phyloP scores from a whole-genome alignment of 2,329 filamentous ascomycete genomes.

The Paecilomyces variotii region DNA sequence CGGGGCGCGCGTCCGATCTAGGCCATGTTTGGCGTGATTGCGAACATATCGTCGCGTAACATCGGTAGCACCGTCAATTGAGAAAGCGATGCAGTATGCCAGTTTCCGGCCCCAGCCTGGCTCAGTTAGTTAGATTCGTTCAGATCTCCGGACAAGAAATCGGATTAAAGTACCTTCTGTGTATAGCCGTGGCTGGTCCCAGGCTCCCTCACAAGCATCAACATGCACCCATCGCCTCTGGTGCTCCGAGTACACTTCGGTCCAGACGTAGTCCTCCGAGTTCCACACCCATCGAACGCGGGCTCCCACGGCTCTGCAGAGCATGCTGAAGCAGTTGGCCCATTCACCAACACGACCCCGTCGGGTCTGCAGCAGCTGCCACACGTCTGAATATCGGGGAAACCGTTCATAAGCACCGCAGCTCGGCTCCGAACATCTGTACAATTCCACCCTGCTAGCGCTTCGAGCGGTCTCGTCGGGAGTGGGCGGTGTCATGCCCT shows the following conservation, averaged over 20 bases:
- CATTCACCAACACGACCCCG: slow-evolving; percentile 87
- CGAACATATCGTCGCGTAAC: slow-evolving; percentile 59
- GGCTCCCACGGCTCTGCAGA: slow-evolving; percentile 85
- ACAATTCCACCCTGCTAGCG: slow-evolving; percentile 80
- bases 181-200: slow-evolving; percentile 90
- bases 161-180: slow-evolving; percentile 56
- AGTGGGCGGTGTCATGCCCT: slow-evolving; percentile 75
- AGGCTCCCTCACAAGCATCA: slow-evolving; percentile 86
- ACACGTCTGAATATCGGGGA: slow-evolving; percentile 90
- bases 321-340: slow-evolving; percentile 98
- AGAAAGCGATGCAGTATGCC: slow-evolving; percentile 95
- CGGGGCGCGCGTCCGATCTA: slow-evolving; percentile 69
- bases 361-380: slow-evolving; percentile 78
- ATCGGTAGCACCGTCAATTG: slow-evolving; percentile 69
- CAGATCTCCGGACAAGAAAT: slow-evolving; percentile 1
- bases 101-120: slow-evolving; percentile 88
- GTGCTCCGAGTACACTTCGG: slow-evolving; percentile 69
- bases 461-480: slow-evolving; percentile 86
- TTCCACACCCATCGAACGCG: slow-evolving; percentile 98
- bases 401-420: slow-evolving; percentile 83
- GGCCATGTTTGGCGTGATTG: slow-evolving; percentile 48
- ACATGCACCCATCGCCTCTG: slow-evolving; percentile 94
- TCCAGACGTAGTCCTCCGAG: slow-evolving; percentile 95
- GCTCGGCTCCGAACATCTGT: slow-evolving; percentile 68
- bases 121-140: slow-evolving; percentile 4